These are phyloP conservation scores for Paracorniculantispora psalliotae DNA, from an alignment of 2,329 filamentous ascomycete species.

Conservation along the genomic window DNA sequence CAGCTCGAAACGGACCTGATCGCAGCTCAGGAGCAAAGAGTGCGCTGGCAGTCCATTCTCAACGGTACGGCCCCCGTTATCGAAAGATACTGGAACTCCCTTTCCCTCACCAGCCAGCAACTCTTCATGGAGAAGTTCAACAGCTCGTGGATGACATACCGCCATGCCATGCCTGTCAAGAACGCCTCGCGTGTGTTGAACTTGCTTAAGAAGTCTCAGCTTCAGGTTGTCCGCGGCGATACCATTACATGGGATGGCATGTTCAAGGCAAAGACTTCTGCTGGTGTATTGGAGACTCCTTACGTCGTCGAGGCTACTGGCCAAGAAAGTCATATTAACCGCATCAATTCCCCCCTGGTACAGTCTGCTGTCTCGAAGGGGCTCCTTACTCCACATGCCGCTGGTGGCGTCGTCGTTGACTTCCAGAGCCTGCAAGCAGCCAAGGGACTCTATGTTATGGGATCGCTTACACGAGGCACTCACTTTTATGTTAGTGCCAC, in stretches of 20 bases:
- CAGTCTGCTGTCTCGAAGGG: constrained; percentile 4
- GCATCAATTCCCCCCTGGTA: constrained; percentile 5
- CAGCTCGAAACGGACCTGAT: constrained; percentile 6
- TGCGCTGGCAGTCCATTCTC: constrained; percentile 10
- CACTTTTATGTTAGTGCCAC: constrained; percentile 14
- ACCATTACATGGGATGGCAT: background rate
- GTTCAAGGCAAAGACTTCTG: constrained; percentile 8
- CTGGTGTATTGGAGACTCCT: background rate
- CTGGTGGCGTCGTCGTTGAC: constrained; percentile 8
- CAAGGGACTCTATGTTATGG: constrained; percentile 7
- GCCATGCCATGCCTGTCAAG: constrained; percentile 11
- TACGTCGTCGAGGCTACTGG: constrained; percentile 11
- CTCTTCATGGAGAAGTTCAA: constrained; percentile 13
- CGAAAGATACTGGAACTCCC: constrained; percentile 10
- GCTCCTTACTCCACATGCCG: constrained; percentile 2
- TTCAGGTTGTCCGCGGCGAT: constrained; percentile 7
- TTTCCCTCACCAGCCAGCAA: background rate
- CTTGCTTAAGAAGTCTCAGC: background rate
- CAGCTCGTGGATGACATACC: constrained; percentile 12
- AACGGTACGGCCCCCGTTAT: constrained; percentile 9
- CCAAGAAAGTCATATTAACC: constrained; percentile 1
- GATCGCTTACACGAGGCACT: constrained; percentile 7
- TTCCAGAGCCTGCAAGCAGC: constrained; percentile 4
- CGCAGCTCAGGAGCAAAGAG: background rate
- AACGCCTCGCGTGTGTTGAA: background rate